A percentile compares a stretch with the other conserved stretches of the same genome.
phyloP scores from a whole-genome alignment of 768 basidiomycete species.

The Neoboletus brunneissimus region DNA sequence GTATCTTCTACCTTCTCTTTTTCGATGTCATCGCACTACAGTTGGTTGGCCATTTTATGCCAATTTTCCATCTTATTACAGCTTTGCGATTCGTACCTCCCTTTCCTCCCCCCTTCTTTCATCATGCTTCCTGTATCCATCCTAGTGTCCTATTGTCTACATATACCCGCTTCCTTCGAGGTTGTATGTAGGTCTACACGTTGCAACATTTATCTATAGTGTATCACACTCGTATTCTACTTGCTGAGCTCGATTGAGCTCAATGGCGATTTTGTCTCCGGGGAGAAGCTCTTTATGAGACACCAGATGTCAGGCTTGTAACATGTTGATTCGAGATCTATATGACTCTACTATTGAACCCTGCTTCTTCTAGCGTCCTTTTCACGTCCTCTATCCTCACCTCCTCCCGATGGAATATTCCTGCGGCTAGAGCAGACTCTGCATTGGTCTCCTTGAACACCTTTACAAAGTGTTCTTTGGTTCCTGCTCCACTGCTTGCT shows the following conservation, averaged over 20 bases:
- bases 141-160: slow-evolving; percentile 31
- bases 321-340: slow-evolving; percentile 7
- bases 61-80: background rate
- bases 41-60: slow-evolving; percentile 4
- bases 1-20: background rate
- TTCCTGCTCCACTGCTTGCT: slow-evolving; percentile 92
- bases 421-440: slow-evolving; percentile 93
- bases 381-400: slow-evolving; percentile 86
- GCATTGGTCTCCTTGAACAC: slow-evolving; percentile 78
- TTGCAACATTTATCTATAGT: slow-evolving; percentile 30
- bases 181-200: slow-evolving; percentile 35
- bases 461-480: slow-evolving; percentile 76
- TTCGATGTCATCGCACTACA: background rate
- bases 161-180: slow-evolving; percentile 30
- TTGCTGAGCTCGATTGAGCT: background rate
- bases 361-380: slow-evolving; percentile 42
- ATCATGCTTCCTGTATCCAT: slow-evolving; percentile 33
- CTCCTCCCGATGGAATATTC: slow-evolving; percentile 92
- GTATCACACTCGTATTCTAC: slow-evolving; percentile 24
- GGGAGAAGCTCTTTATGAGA: background rate
- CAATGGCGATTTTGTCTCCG: too few species aligned
- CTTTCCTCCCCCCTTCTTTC: background rate
- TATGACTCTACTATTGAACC: slow-evolving; percentile 47
- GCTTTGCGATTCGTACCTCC: slow-evolving; percentile 10
- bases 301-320: background rate